Conservation (phyloP, 164 flowering plant genomes). For the Saururus chinensis region DNA sequence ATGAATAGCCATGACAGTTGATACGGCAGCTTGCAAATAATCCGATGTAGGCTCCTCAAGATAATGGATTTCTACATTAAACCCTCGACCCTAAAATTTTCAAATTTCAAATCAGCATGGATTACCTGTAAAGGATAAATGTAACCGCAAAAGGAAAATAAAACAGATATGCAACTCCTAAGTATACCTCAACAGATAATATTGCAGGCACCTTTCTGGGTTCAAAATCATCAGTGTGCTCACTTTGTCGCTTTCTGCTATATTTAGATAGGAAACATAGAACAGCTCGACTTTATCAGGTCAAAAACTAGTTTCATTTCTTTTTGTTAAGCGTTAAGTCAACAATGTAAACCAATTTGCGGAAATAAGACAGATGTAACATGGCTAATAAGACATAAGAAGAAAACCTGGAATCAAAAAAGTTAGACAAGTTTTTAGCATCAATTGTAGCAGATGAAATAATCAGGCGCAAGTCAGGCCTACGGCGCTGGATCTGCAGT, state of each 20-base stretch:
- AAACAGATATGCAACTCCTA: neutral
- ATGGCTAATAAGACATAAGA: neutral
- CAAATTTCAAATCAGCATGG: neutral
- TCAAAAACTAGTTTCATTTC: neutral
- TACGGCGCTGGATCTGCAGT: constrained; percentile 72
- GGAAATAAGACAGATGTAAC: neutral
- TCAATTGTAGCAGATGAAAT: constrained; percentile 98
- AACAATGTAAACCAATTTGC: neutral
- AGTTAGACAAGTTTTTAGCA: constrained; percentile 72
- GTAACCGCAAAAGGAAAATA: neutral
- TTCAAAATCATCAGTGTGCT: constrained; percentile 28
- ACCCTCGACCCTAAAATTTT: constrained; percentile 79
- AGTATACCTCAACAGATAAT: constrained; percentile 79
- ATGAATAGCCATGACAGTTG: constrained; percentile 66
- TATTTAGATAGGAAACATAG: constrained; percentile 4
- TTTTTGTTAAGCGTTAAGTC: too few relatives aligned
- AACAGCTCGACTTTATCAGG: neutral
- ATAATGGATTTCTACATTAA: constrained; percentile 62
- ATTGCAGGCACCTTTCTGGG: constrained; percentile 70
- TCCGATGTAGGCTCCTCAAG: constrained; percentile 80
- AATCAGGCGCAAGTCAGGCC: constrained; percentile 78
- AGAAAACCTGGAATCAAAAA: constrained; percentile 62
- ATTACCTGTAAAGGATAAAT: neutral
- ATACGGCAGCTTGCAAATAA: constrained; percentile 75
- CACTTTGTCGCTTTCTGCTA: constrained; percentile 43